Evolutionary conservation across 2,329 filamentous ascomycete species (phyloP), one percentile per base, ranked within the genome.

Genomic region (Triangularia setosa): DNA sequence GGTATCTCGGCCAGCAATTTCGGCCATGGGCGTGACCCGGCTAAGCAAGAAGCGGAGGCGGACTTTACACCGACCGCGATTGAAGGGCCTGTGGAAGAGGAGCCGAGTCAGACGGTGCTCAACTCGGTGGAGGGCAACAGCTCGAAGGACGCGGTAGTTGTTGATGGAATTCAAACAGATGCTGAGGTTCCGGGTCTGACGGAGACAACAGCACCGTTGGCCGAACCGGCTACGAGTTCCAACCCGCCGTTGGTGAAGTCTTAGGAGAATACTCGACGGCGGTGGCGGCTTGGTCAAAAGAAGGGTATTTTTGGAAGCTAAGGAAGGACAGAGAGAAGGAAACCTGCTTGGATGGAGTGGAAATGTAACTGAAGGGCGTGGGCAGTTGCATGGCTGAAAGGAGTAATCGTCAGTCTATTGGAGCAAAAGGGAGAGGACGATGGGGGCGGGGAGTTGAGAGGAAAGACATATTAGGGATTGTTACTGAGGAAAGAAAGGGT

Each of bases 1-100:
- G 86, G 86, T 5, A 78, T 88, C n/a, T 87, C 85, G 44, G 84
- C 84, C 24, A 86, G 83, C 74, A 88, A 87, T 72, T 84, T 80
- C 64, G 85, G 85, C 4, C 81, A 80, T 21, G 84, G 85, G 4
- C 81, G 84, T 63, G 85, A 87, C 18, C 73, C 76, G 21, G 72
- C 73, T 66, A 48, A 58, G 11, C 30, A 30, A 14, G 78, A 79
- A 3, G 59, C 68, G 4, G 65, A 71, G 0, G 59, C 68, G 4
- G 65, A 71, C 0, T 84, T 85, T 67, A 79, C 79, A 52, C 83
- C 82, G n/a, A 86, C 84, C 2, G 73, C 81, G 2, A 77, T 86
- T 54, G 75, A 83, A 64, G 82, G 79, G 3, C 75, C 79, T 0
- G 80, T 85, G 18, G 81, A 84, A 66, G 83, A 86, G 70, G 83